These are phyloP conservation scores for Echria macrotheca DNA, from an alignment of 495 filamentous ascomycete genomes.

Conservation along the genomic window DNA sequence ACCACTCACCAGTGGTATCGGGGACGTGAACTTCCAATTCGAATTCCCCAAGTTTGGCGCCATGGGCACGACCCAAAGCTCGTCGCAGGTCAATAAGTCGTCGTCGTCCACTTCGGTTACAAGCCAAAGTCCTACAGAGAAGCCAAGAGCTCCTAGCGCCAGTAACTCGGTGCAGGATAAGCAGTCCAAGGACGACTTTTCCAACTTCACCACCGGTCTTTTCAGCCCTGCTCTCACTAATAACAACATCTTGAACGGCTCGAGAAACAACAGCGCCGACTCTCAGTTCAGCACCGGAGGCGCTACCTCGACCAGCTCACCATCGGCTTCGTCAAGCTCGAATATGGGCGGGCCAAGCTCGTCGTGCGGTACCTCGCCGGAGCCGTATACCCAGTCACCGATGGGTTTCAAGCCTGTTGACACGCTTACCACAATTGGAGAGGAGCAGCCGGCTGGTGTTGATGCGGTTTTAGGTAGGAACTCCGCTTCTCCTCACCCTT, in stretches of 20 bases:
- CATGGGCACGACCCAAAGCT: constrained; percentile 50
- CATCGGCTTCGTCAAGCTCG: constrained; percentile 57
- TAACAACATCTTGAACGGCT: constrained; percentile 34
- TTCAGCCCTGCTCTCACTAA: constrained; percentile 31
- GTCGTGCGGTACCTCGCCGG: constrained; percentile 69
- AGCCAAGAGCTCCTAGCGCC: constrained; percentile 16
- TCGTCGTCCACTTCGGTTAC: constrained; percentile 20
- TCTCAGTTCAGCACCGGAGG: constrained; percentile 39
- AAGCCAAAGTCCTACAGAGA: constrained; percentile 29
- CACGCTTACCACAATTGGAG: constrained; percentile 50
- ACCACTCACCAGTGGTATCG: constrained; percentile 57
- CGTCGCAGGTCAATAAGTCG: constrained; percentile 20
- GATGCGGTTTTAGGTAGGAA: too few relatives aligned
- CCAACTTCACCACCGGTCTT: constrained; percentile 27
- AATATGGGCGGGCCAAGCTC: constrained; percentile 53
- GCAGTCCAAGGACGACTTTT: constrained; percentile 27
- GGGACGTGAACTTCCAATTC: constrained; percentile 72
- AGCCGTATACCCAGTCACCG: constrained; percentile 50
- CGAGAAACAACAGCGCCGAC: constrained; percentile 54
- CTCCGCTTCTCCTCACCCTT: constrained; percentile 5
- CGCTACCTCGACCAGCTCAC: constrained; percentile 47
- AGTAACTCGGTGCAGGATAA: neutral
- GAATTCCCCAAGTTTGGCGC: constrained; percentile 89
- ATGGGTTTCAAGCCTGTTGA: constrained; percentile 56
- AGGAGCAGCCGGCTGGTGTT: constrained; percentile 36